Base-by-base conservation (phyloP, 78 protist genomes). In the Polysphondylium violaceum region DNA sequence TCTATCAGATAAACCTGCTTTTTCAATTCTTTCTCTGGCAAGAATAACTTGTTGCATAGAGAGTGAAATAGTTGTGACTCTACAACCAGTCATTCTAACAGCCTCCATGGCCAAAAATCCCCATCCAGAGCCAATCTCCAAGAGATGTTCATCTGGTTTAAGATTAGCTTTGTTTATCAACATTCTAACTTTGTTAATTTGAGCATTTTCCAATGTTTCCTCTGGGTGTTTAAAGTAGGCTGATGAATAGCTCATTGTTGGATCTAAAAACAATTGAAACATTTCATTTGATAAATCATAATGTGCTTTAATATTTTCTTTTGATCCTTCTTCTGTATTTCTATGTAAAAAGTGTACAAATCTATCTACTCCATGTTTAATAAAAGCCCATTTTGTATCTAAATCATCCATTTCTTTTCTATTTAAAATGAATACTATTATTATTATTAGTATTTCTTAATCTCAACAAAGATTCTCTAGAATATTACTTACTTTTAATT, bases 111-210 rank as follows among this genome's bases (percentile, higher is more conserved):
- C 77, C 0, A 89, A 17, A 8, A 79, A 73, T 33, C 88, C 88
- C 94, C 94, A 89, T 31, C 94, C 94, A 5, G 65, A 68, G n/a
- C 94, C 94, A 58, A 89, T 76, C 68, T 88, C 93, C 47, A 88
- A 27, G n/a, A 88, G 56, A 29, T 76, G 87, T 27, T 75, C 50
- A n/a, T 61, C 44, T 17, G 74, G 16, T 36, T 33, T 51, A 14
- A 88, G 65, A 44, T 76, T 76, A 36, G 93, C 93, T 27, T 67
- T 53, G 67, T 88, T 86, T 17, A 88, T 88, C 19, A 88, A 60
- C 27, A 35, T 64, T 43, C 86, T 68, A 17, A 88, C 67, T 63
- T 88, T 88, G 14, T 76, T 74, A 40, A 60, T 59, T 36, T 88
- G 93, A 12, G 93, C 86, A 23, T 40, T 23, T 53, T 88, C 86